These are phyloP conservation scores for Thielaviopsis ethacetica DNA, from an alignment of 2,329 filamentous ascomycete genomes.

Conservation along the genomic window DNA sequence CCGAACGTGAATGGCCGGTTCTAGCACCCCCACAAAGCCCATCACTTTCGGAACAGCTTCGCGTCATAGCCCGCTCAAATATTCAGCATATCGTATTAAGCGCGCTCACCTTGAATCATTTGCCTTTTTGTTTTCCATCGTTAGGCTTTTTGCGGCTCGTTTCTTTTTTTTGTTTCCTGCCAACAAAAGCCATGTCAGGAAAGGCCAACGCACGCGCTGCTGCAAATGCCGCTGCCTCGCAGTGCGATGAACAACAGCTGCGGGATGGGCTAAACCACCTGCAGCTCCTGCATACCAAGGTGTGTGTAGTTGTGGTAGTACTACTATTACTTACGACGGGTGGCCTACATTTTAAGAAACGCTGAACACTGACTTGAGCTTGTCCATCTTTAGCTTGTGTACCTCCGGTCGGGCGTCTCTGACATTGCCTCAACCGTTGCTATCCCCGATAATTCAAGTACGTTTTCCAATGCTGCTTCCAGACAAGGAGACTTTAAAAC, in stretches of 20 bases:
- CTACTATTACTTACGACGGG: background rate
- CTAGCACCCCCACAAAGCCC: too few species aligned
- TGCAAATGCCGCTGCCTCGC: conserved; percentile 2
- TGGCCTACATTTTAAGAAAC: background rate
- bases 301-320: too few species aligned
- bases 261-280: conserved; percentile 11
- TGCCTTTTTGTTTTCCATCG: background rate
- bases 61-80: too few species aligned
- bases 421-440: conserved; percentile 10
- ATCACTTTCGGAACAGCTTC: too few species aligned
- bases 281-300: conserved; percentile 10
- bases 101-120: too few species aligned
- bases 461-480: background rate
- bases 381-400: conserved; percentile 6
- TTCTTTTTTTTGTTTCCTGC: background rate
- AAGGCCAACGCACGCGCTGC: conserved; percentile 10
- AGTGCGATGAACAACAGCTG: conserved; percentile 9
- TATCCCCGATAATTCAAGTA: conserved; percentile 4
- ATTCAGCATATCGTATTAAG: background rate
- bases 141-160: background rate
- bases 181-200: conserved; percentile 5
- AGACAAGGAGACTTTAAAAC: background rate
- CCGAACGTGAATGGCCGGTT: too few species aligned
- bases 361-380: background rate
- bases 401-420: conserved; percentile 10